Evolutionary conservation across 2,329 filamentous ascomycete species (phyloP), one percentile per base, ranked within the genome.

Genomic region (Penicillium capsulatum): DNA sequence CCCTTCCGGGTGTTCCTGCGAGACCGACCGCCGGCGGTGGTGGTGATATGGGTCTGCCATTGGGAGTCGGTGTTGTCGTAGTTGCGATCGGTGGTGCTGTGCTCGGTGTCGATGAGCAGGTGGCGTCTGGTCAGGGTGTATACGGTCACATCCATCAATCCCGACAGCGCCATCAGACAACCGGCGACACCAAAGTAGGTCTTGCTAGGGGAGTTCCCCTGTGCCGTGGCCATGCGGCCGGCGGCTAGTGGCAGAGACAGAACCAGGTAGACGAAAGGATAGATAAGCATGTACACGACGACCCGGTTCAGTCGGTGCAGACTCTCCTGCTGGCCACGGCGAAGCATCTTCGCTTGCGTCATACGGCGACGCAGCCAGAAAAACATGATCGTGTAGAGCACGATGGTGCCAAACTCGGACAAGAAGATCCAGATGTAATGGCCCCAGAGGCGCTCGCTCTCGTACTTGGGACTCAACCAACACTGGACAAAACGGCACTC

Each of bases 161-260:
- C 77, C 36, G 76, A 79, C 8, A 72, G 68, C 2, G 74, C 73
- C 56, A 80, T 76, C 49, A 80, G 65, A 3, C 71, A 69, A 13
- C 75, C 76, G 1, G 73, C 70, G 2, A 73, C 61, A 48, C 69
- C 72, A 29, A 76, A 69, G 44, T 72, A 71, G 9, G 65, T 62
- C n/a, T 57, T 57, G 29, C 64, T 62, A 3, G 63, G 59, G 2
- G 48, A 36, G n/a, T 55, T 29, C 13, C 62, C 57, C 3, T 58
- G 53, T 14, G 61, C 63, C 2, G 58, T 60, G 4, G 59, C 56
- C 66, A 70, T 69, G 17, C 67, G 64, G 7, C 64, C 67, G 4
- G 64, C 65, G 1, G 79, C 79, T 8, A 77, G 69, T 0, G 83
- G 83, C 22, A 88, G 70, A 43, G 82, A 84, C 34, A 78, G 45